Conservation (phyloP, 768 basidiomycete genomes). For the Trametes sanguinea region DNA sequence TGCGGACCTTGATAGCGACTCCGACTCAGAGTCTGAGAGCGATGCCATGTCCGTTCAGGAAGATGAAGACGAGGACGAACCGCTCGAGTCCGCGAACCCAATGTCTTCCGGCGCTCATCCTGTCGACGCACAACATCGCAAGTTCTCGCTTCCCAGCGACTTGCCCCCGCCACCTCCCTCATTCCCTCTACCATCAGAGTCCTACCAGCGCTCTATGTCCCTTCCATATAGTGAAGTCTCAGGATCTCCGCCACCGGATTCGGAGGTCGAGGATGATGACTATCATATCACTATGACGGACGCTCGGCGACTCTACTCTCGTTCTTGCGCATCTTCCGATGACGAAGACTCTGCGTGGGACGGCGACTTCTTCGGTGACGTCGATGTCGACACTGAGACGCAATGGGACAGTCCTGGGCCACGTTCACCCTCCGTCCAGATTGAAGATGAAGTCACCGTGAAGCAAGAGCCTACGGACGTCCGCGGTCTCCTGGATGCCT, state of each 20-base stretch:
- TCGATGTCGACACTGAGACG: slow-evolving; percentile 58
- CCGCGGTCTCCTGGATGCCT: slow-evolving; percentile 65
- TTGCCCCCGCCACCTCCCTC: slow-evolving; percentile 31
- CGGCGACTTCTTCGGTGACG: slow-evolving; percentile 45
- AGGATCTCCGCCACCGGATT: slow-evolving; percentile 67
- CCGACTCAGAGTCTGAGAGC: slow-evolving; percentile 38
- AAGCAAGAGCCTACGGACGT: slow-evolving; percentile 67
- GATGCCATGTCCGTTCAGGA: slow-evolving; percentile 48
- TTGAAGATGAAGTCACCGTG: slow-evolving; percentile 40
- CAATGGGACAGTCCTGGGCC: slow-evolving; percentile 64
- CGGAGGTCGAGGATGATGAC: slow-evolving; percentile 61
- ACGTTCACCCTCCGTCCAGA: slow-evolving; percentile 59
- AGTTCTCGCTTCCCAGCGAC: slow-evolving; percentile 45
- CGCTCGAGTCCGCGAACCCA: not conserved
- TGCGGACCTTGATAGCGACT: slow-evolving; percentile 37
- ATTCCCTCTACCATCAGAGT: slow-evolving; percentile 10
- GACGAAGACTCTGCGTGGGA: slow-evolving; percentile 37
- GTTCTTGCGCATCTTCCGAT: slow-evolving; percentile 26
- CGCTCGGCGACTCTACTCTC: slow-evolving; percentile 34
- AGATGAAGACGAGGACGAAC: slow-evolving; percentile 41
- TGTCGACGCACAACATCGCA: slow-evolving; percentile 59
- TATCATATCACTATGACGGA: slow-evolving; percentile 38
- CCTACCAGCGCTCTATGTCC: slow-evolving; percentile 58
- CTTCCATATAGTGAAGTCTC: slow-evolving; percentile 55
- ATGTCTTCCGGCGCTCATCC: slow-evolving; percentile 53